phyloP scores from a whole-genome alignment of 2,329 filamentous ascomycete species.

The Leptographium wingfieldii region DNA sequence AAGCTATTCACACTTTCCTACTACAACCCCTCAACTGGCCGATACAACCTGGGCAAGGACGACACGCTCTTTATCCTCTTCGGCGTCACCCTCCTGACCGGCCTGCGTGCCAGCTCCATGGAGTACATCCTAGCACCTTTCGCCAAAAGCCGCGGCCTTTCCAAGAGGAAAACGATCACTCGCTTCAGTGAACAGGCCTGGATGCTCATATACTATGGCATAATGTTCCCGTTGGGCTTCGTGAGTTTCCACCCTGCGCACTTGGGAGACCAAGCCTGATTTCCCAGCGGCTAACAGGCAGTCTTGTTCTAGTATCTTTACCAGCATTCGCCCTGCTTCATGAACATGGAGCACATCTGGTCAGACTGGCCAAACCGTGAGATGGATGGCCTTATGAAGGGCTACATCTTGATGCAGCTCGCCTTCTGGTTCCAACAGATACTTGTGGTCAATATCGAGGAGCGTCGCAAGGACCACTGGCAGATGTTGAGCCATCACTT shows the following conservation, averaged over 20 bases:
- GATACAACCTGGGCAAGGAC: conserved; percentile 66
- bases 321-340: conserved; percentile 62
- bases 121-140: conserved; percentile 77
- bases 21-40: conserved; percentile 53
- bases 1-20: conserved; percentile 87
- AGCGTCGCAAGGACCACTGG: conserved; percentile 84
- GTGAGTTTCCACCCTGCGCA: conserved; percentile 27
- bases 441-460: conserved; percentile 86
- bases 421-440: conserved; percentile 93
- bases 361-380: conserved; percentile 71
- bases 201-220: conserved; percentile 70
- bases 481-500: conserved; percentile 96
- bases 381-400: conserved; percentile 62
- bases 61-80: conserved; percentile 67
- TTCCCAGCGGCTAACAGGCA: background rate
- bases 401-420: conserved; percentile 81
- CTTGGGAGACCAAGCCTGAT: background rate
- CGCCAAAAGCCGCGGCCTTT: conserved; percentile 59
- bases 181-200: conserved; percentile 93
- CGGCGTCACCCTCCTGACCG: conserved; percentile 77
- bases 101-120: conserved; percentile 70
- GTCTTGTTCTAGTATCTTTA: conserved; percentile 61
- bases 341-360: conserved; percentile 71
- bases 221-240: conserved; percentile 76
- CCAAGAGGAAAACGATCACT: conserved; percentile 61